Base-by-base conservation (phyloP, 2,329 filamentous ascomycete species). In the Diaporthe humulicola region DNA sequence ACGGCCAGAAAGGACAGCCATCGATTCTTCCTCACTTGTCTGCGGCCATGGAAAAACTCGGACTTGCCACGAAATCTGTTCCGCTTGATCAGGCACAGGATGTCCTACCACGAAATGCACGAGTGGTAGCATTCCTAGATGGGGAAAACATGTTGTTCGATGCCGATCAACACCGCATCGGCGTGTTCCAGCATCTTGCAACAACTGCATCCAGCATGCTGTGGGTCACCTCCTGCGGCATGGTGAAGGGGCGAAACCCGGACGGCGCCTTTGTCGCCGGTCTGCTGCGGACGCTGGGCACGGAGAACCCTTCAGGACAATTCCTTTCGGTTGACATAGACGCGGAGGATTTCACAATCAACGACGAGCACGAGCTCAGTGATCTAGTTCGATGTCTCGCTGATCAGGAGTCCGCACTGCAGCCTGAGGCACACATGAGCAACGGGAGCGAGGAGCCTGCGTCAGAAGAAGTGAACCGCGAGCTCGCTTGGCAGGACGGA, bases 401-500 rank as follows among this genome's bases (percentile, higher is more conserved):
- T 10, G 77, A 79, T 25, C 64, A 71, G 4, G 77, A 77, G 45
- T 10, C 67, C 9, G 42, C 74, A 0, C 77, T 78, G 1, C 73
- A 74, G 15, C 25, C n/a, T 30, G 50, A 14, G 8, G 12, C 52
- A 28, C 52, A 48, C 19, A 22, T 22, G 25, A 30, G 45, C 45
- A 60, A 10, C n/a, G 28, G 28, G 6, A 38, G 67, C 19, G 54
- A 66, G 17, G 81, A n/a, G 17, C 6, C 19, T 3, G 17, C 45
- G 45, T 0, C 45, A 10, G 45, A 48, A 17, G 45, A 48, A 12
- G n/a, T 25, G 2, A 14, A 84, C 56, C 74, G 77, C 15, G 82
- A 83, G 42, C 80, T 79, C 30, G 75, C 73, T 12, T 81, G 81
- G 79, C 79, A 79, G 25, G 75, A 80, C 50, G 79, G 80, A 17